Base-by-base conservation (phyloP, 495 filamentous ascomycete genomes). In the Pyronema domesticum region DNA sequence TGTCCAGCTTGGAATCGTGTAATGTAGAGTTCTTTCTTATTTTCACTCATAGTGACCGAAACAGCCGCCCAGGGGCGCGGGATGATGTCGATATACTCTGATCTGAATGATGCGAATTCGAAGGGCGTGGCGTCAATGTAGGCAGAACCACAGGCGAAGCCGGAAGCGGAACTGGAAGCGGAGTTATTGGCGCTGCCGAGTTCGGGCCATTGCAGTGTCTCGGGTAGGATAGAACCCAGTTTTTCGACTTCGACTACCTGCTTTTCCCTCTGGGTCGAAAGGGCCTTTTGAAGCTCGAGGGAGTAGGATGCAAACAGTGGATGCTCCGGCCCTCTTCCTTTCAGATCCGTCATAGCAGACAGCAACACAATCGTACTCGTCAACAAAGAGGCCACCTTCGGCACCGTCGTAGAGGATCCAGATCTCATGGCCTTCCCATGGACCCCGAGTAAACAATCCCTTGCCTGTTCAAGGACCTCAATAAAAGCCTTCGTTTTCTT, bases 1-100 rank as follows among this genome's bases (percentile, higher is more conserved):
- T 83, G 76, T 14, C 77, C 79, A 36, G 78, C 71, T 55, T 84
- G 78, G 18, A 94, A 76, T 57, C 82, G 82, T 10, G 83, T 86
- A 40, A 94, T 78, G 56, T 81, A 82, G 11, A 98, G 80, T 57
- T 95, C 89, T 10, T 83, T 80, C 7, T 72, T 74, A 50, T 78
- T 80, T 35, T 91, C 85, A 62, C 81, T 89, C 14, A 96, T 63
- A 0, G 85, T 81, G 30, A 98, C 69, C 0, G 89, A 95, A 7
- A 96, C 70, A 5, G 85, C 86, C 39, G 80, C 86, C 91, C 91
- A 98, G 18, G 72, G 67, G 17, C 71, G 67, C 0, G 91, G 93
- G 33, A 96, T 79, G 53, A 93, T 85, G 60, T 89, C 84, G 56
- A 88, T 70, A 62, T 80, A 87, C 36, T 86, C 76, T 42, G 68